These are phyloP conservation scores for Rhododendron ferrugineum DNA, from an alignment of 148 eudicot species.

Conservation along the genomic window DNA sequence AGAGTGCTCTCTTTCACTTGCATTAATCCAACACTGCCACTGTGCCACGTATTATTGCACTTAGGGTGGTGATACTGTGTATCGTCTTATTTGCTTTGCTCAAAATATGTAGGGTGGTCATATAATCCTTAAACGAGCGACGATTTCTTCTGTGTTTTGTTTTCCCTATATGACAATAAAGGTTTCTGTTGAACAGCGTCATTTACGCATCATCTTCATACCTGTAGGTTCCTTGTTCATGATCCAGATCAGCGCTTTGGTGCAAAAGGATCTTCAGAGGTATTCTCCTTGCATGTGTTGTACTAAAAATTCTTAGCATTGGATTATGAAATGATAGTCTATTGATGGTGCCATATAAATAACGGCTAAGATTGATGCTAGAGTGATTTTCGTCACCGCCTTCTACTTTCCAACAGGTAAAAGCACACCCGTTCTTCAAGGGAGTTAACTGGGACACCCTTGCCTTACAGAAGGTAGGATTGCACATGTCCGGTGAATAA, in stretches of 20 bases:
- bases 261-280: constrained; percentile 64
- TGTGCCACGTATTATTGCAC: background rate
- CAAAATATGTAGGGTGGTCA: background rate
- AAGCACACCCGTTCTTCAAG: constrained; percentile 51
- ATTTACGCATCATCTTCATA: background rate
- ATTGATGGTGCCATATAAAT: background rate
- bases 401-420: constrained; percentile 33
- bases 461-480: constrained; percentile 47
- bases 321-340: background rate
- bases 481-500: background rate
- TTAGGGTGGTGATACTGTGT: background rate
- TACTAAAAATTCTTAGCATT: background rate
- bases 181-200: background rate
- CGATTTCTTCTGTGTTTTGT: background rate
- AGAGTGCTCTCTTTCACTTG: background rate
- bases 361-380: constrained; percentile 2
- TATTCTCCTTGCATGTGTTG: background rate
- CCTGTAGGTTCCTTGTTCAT: constrained; percentile 45
- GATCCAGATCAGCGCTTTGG: constrained; percentile 59
- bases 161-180: background rate
- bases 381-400: background rate
- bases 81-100: background rate
- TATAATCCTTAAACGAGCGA: background rate
- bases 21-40: background rate
- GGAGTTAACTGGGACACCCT: constrained; percentile 70